Evolutionary conservation across 1,139 yeast species (phyloP).

Genomic region (Saccharomycopsis crataegensis): DNA sequence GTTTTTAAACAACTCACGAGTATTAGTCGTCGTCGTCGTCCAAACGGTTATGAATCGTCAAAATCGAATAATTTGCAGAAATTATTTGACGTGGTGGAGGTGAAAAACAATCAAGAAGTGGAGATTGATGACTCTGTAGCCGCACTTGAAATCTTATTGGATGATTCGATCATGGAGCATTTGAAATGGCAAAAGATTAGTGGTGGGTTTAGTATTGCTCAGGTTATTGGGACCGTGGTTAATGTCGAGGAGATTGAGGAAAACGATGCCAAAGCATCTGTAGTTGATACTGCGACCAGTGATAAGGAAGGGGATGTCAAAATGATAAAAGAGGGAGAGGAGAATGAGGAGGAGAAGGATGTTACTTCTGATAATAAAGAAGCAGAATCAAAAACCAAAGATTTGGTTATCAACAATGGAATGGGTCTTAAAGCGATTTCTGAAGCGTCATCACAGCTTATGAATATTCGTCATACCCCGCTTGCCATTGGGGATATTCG

Average conservation of each 20-base stretch:
- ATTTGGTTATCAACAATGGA: neutral
- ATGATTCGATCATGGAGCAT: conserved; percentile 52
- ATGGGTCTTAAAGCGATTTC: conserved; percentile 14
- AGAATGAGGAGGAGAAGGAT: conserved; percentile 25
- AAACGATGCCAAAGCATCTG: conserved; percentile 19
- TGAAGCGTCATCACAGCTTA: conserved; percentile 11
- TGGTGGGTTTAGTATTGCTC: conserved; percentile 77
- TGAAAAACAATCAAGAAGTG: conserved; percentile 36
- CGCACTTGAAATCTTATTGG: conserved; percentile 66
- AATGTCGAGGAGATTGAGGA: conserved; percentile 31
- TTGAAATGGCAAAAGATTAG: conserved; percentile 81
- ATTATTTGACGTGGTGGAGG: conserved; percentile 29
- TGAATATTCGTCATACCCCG: conserved; percentile 23
- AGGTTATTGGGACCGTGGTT: conserved; percentile 66
- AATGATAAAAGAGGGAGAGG: conserved; percentile 19
- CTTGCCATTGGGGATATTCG: conserved; percentile 86
- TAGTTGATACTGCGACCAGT: conserved; percentile 19
- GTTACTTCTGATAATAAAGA: neutral
- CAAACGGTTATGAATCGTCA: neutral
- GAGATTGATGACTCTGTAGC: conserved; percentile 55
- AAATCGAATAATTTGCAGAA: neutral
- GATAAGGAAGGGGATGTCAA: conserved; percentile 22
- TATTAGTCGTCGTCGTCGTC: conserved; percentile 2
- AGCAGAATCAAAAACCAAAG: conserved; percentile 7
- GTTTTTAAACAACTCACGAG: conserved; percentile 17